Base-by-base conservation (phyloP, 1,139 yeast species). In the Blastobotrys raffinosifermentans region DNA sequence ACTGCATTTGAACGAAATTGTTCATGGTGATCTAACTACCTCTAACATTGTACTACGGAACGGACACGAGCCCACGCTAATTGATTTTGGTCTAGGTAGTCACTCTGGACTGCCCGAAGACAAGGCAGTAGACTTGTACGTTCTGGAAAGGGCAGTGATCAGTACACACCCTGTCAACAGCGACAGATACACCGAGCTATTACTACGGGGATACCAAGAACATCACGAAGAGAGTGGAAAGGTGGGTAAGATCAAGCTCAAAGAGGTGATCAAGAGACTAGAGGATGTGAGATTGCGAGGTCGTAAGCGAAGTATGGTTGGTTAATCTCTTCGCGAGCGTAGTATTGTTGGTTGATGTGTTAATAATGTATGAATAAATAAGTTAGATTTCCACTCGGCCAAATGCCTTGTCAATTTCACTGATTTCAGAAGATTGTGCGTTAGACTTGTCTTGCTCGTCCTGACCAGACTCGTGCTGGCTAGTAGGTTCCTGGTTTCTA, bases 81-180 rank as follows among this genome's bases (percentile, higher is more conserved):
- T 93, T 43, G 99, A 93, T 55, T 91, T 93, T 62, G 99, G 99
- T 0, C 69, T 93, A 14, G 77, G 84, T 4, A 76, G 87, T n/a
- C 78, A 79, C 41, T 78, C 94, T 1, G 73, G 75, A 0, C 57
- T 86, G 45, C 73, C 84, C 0, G 98, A 93, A 53, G 97, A 91
- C 56, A 87, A 86, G 58, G 97, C 98, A 2, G 98, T 93, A 11
- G 99, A 93, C 58, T 60, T 93, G 43, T 93, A 91, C 54, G 97
- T 93, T 7, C 65, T 93, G 45, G 98, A 93, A 58, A 69, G 97
- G 51, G 98, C 99, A 1, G 73, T 93, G 15, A 63, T 75, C 26
- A 84, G 95, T 48, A 93, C 98, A 0, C 98, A 93, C 58, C 91
- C 98, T 0, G 70, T 71, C 4, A 74, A 73, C 53, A 71, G 95